phyloP scores from a whole-genome alignment of 441 rosid genomes.

The Heliophila coronopifolia region DNA sequence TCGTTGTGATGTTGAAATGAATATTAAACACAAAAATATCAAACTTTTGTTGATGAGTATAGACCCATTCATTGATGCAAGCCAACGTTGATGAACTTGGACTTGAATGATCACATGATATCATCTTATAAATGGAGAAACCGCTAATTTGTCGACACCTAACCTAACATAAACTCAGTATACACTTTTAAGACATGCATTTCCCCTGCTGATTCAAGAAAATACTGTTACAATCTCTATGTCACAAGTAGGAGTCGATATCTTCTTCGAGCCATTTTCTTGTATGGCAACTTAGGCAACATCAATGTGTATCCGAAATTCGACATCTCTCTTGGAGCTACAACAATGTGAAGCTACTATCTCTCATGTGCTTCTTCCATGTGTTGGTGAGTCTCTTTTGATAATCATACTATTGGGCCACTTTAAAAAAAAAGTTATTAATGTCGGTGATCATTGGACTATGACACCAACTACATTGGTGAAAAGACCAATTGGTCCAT shows the following conservation, averaged over 20 bases:
- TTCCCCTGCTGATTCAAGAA: constrained; percentile 88
- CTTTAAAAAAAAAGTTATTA: no score
- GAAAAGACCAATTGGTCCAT: no score
- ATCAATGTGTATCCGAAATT: constrained; percentile 86
- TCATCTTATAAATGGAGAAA: constrained; percentile 53
- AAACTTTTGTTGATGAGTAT: no score
- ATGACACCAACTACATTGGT: no score
- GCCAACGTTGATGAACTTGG: constrained; percentile 84
- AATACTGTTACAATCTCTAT: constrained; percentile 72
- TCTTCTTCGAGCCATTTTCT: constrained; percentile 82
- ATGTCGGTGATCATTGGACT: no score
- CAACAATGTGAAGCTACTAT: no score
- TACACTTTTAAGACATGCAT: constrained; percentile 59
- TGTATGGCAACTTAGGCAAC: constrained; percentile 81
- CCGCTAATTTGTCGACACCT: constrained; percentile 42
- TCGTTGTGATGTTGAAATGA: no score
- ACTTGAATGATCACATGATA: constrained; percentile 69
- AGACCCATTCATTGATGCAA: constrained; percentile 62
- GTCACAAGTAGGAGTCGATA: constrained; percentile 71
- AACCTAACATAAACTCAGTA: constrained; percentile 74
- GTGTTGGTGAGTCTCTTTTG: no score
- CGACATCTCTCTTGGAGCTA: constrained; percentile 83
- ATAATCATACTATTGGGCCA: no score
- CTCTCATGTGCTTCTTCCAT: no score
- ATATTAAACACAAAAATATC: no score